phyloP scores from a whole-genome alignment of 768 basidiomycete species.

The Cystofilobasidium macerans region DNA sequence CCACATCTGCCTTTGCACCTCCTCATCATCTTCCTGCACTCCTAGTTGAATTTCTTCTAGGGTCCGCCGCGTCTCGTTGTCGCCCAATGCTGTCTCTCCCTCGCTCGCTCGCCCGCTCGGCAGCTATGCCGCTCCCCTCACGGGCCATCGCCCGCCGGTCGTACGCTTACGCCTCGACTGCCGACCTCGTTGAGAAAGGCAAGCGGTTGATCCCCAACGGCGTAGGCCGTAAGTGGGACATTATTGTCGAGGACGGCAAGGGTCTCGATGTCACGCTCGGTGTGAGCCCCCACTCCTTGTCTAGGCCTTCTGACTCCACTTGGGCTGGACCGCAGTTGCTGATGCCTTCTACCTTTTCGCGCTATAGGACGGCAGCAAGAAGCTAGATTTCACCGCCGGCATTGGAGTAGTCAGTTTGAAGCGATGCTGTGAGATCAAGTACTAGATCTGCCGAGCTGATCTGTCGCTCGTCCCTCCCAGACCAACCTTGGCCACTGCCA shows the following conservation, averaged over 20 bases:
- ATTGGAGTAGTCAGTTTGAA: slow-evolving; percentile 16
- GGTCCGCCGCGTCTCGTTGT: too few species aligned
- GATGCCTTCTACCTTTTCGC: background rate
- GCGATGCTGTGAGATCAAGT: background rate
- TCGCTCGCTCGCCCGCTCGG: background rate
- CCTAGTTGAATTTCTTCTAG: too few species aligned
- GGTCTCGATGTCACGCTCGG: slow-evolving; percentile 23
- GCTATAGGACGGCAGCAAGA: slow-evolving; percentile 51
- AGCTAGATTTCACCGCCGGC: slow-evolving; percentile 56
- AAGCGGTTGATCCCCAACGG: slow-evolving; percentile 1
- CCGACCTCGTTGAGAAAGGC: slow-evolving; percentile 1
- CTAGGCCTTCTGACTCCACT: background rate
- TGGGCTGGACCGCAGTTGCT: background rate
- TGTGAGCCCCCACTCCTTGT: background rate
- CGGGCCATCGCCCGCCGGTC: background rate
- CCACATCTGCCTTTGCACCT: too few species aligned
- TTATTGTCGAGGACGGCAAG: slow-evolving; percentile 24
- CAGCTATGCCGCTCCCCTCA: background rate
- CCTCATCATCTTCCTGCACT: background rate
- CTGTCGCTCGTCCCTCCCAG: background rate
- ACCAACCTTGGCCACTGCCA: slow-evolving; percentile 59
- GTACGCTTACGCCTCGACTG: background rate
- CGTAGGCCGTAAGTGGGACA: slow-evolving; percentile 25
- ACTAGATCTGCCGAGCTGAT: too few species aligned
- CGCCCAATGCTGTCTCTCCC: background rate